Conservation (phyloP, 768 basidiomycete genomes). For the Daedaleopsis nitida region DNA sequence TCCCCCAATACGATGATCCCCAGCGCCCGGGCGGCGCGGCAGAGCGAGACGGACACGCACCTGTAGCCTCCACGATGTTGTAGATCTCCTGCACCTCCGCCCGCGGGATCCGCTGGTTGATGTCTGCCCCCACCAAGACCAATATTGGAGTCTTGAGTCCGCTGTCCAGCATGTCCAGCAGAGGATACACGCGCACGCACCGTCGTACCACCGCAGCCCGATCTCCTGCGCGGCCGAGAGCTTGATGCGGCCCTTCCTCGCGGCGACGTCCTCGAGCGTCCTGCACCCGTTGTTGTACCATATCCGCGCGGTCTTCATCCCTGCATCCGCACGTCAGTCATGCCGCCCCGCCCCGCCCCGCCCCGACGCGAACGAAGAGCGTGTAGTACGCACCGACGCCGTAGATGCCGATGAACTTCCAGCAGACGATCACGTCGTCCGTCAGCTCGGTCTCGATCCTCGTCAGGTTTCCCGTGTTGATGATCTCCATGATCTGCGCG, state of each 20-base stretch:
- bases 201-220: conserved; percentile 70
- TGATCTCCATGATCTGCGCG: conserved; percentile 75
- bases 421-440: conserved; percentile 56
- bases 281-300: conserved; percentile 81
- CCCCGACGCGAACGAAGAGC: not conserved
- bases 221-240: conserved; percentile 63
- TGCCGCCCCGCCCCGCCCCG: not conserved
- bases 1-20: too few relatives aligned
- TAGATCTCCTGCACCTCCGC: conserved; percentile 77
- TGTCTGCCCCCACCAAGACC: conserved; percentile 48
- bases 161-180: too few relatives aligned
- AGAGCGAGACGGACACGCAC: conserved; percentile 39
- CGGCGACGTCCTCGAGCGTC: conserved; percentile 71
- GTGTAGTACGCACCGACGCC: conserved; percentile 67
- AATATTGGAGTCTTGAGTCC: too few relatives aligned
- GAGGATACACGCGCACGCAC: conserved; percentile 35
- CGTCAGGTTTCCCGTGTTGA: conserved; percentile 69
- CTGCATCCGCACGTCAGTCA: conserved; percentile 34
- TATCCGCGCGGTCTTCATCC: conserved; percentile 62
- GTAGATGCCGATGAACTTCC: conserved; percentile 78
- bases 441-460: conserved; percentile 70
- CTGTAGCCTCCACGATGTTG: conserved; percentile 68
- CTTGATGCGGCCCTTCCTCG: conserved; percentile 61
- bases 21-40: too few relatives aligned
- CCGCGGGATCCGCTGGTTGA: conserved; percentile 84